Evolutionary conservation across 441 rosid genomes (phyloP).

Genomic region (Breynia disticha): DNA sequence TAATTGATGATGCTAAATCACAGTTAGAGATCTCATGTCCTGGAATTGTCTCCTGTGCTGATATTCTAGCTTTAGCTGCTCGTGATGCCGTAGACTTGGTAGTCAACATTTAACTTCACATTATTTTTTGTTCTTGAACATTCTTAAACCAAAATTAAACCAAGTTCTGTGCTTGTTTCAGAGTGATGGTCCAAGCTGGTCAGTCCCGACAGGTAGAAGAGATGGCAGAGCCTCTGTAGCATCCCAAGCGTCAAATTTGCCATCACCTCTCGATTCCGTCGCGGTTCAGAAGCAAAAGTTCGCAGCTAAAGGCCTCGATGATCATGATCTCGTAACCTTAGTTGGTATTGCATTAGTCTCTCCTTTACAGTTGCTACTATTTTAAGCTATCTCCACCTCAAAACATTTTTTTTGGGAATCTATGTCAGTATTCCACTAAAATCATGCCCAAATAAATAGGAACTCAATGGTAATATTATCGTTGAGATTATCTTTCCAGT

Average conservation of each 20-base stretch:
- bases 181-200: slow-evolving; percentile 68
- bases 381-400: too few relatives aligned
- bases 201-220: slow-evolving; percentile 69
- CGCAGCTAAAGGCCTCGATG: slow-evolving; percentile 49
- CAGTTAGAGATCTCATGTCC: slow-evolving; percentile 55
- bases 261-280: slow-evolving; percentile 53
- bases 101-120: slow-evolving; percentile 7
- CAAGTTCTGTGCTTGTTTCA: slow-evolving; percentile 4
- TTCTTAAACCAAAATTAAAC: too few relatives aligned
- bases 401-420: too few relatives aligned
- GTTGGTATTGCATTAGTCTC: slow-evolving; percentile 29
- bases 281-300: slow-evolving; percentile 55
- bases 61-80: slow-evolving; percentile 63
- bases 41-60: slow-evolving; percentile 75
- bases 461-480: too few relatives aligned
- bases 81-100: slow-evolving; percentile 65
- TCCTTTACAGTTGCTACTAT: neutral
- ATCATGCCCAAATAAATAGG: too few relatives aligned
- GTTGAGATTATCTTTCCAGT: too few relatives aligned
- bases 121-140: neutral
- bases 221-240: slow-evolving; percentile 54
- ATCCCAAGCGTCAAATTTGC: slow-evolving; percentile 41
- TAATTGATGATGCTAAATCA: slow-evolving; percentile 70
- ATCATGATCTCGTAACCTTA: slow-evolving; percentile 68
- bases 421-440: too few relatives aligned